Evolutionary conservation across 1,284 basidiomycete species (phyloP).

Genomic region (Moesziomyces globuligerus): DNA sequence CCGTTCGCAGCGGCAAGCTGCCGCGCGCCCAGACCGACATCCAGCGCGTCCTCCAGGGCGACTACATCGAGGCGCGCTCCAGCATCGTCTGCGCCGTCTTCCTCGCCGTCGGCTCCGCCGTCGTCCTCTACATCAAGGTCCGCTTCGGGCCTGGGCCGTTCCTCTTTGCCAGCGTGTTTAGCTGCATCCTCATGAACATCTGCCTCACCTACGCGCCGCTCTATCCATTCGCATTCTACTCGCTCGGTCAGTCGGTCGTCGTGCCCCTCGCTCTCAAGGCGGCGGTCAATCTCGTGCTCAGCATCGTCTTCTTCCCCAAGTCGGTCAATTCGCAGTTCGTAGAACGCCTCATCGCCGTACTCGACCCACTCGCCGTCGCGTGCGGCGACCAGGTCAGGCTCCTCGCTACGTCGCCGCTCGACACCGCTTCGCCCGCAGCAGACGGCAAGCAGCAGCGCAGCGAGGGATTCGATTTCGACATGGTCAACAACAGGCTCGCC

Average conservation of each 20-base stretch:
- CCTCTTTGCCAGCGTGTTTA: slow-evolving; percentile 73
- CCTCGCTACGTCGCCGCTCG: slow-evolving; percentile 71
- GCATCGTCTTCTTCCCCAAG: slow-evolving; percentile 75
- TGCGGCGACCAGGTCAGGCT: slow-evolving; percentile 72
- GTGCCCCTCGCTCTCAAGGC: slow-evolving; percentile 76
- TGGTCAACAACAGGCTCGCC: slow-evolving; percentile 64
- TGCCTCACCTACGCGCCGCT: slow-evolving; percentile 74
- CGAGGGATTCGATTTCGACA: slow-evolving; percentile 69
- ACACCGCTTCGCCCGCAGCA: slow-evolving; percentile 49
- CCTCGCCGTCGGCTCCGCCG: slow-evolving; percentile 74
- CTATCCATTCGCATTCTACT: slow-evolving; percentile 77
- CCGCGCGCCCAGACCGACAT: slow-evolving; percentile 68
- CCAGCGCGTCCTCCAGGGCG: slow-evolving; percentile 20
- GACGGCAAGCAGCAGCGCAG: slow-evolving; percentile 2
- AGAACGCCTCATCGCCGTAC: slow-evolving; percentile 71
- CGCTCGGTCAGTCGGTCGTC: slow-evolving; percentile 72
- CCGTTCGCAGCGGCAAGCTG: slow-evolving; percentile 72
- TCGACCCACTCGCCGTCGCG: slow-evolving; percentile 72
- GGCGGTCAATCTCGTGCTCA: slow-evolving; percentile 72
- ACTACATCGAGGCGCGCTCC: slow-evolving; percentile 69
- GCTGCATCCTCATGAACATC: slow-evolving; percentile 72
- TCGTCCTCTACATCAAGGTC: slow-evolving; percentile 76
- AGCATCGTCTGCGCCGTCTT: slow-evolving; percentile 76
- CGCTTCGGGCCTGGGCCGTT: slow-evolving; percentile 76
- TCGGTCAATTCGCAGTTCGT: slow-evolving; percentile 77